Evolutionary conservation across 2,329 filamentous ascomycete genomes (phyloP), one percentile per base, ranked within the genome.

Genomic region (Colletotrichum godetiae): DNA sequence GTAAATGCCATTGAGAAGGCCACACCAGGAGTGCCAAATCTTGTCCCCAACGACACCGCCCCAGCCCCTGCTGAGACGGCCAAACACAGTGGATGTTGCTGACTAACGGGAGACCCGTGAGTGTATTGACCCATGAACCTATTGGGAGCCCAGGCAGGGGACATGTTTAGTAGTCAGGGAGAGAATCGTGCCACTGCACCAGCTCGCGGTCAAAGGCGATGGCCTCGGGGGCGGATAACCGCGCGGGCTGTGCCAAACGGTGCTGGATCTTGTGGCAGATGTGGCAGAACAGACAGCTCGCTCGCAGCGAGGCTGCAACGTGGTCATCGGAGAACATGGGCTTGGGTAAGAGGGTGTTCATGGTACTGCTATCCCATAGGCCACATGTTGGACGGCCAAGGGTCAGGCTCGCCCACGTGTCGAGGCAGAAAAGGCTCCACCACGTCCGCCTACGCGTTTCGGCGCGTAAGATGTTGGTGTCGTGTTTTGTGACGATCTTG

Each of bases 401-500:
- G 2, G 83, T 85, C 24, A 82, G 84, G 0, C 82, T 82, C 33
- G 81, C 83, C 83, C 83, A 85, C 0, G 83, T 79, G 75, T 85
- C 83, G 1, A 85, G 76, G 68, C 82, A 84, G 66, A 84, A 85
- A 29, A 85, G 74, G 63, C 83, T 83, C 83, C 84, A 85, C 83
- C 84, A 85, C 24, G 83, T 84, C 8, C 83, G 79, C 27, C 83
- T 77, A 59, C 83, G 78, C 73, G 81, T 81, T 59, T 84, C 82
- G 5, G 66, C 59, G 5, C 68, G 64, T 59, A 59, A 55, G 5
- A 33, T 61, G 52, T 68, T 58, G 10, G n/a, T 56, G 31, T 10
- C 52, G 58, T 63, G 65, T 6, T 72, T 58, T 24, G 62, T 33
- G 0, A 35, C 37, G 19, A 35, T 33, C 8, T 24, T 22, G 19